Conservation (phyloP, 1,284 basidiomycete species). For the Leccinum griseonigrum region DNA sequence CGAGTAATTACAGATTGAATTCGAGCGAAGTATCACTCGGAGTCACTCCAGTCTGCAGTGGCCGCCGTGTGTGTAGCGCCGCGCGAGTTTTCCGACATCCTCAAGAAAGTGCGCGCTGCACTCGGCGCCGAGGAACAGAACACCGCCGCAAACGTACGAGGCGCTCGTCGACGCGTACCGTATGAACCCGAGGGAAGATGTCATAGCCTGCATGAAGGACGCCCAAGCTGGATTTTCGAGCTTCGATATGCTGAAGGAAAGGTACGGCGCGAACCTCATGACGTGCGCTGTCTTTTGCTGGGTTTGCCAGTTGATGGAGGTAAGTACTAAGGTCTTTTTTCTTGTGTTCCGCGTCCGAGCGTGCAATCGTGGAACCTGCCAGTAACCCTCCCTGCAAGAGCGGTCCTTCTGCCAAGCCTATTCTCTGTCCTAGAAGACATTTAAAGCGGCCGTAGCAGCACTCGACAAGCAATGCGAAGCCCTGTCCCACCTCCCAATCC, state of each 20-base stretch:
- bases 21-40: slow-evolving; percentile 23
- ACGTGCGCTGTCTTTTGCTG: slow-evolving; percentile 27
- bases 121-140: slow-evolving; percentile 8
- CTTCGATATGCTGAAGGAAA: slow-evolving; percentile 16
- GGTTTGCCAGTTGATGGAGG: slow-evolving; percentile 34
- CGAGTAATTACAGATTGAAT: slow-evolving; percentile 14
- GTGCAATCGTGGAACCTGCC: background rate
- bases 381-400: slow-evolving; percentile 25
- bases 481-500: background rate
- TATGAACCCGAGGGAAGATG: slow-evolving; percentile 11
- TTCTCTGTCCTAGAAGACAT: slow-evolving; percentile 10
- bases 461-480: slow-evolving; percentile 29
- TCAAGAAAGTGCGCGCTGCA: slow-evolving; percentile 25
- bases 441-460: slow-evolving; percentile 17
- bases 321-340: slow-evolving; percentile 1
- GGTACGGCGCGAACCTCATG: slow-evolving; percentile 17
- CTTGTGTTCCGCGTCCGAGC: background rate
- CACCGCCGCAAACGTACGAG: slow-evolving; percentile 11
- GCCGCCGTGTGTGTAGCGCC: slow-evolving; percentile 24
- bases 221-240: slow-evolving; percentile 21
- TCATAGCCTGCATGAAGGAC: slow-evolving; percentile 30
- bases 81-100: slow-evolving; percentile 20
- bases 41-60: slow-evolving; percentile 20
- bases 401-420: slow-evolving; percentile 19
- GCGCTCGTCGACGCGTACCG: slow-evolving; percentile 18